Conservation (phyloP, 192 early-diverging fungal species). For the Dissophora ornata region DNA sequence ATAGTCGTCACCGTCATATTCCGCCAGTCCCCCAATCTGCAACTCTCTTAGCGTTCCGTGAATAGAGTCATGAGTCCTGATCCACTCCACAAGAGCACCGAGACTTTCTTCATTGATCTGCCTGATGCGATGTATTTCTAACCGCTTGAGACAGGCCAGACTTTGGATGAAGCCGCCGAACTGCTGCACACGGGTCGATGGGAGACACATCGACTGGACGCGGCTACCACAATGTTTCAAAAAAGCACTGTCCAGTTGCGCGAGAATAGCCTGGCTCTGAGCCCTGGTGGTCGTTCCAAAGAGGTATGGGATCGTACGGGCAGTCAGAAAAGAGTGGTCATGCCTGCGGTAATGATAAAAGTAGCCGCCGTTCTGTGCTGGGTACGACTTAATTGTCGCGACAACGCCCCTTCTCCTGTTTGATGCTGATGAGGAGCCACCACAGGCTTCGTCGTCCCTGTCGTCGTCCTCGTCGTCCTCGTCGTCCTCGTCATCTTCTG, state of each 20-base stretch:
- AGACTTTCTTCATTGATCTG: slow-evolving; percentile 3
- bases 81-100: slow-evolving; percentile 28
- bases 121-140: slow-evolving; percentile 31
- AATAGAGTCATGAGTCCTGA: slow-evolving; percentile 18
- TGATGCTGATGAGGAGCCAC: too few species aligned
- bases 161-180: slow-evolving; percentile 3
- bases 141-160: slow-evolving; percentile 18
- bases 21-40: slow-evolving; percentile 23
- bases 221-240: slow-evolving; percentile 20
- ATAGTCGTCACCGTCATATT: slow-evolving; percentile 8
- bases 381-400: neutral
- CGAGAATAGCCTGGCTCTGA: slow-evolving; percentile 17
- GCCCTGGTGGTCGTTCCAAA: slow-evolving; percentile 15
- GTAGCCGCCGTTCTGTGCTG: slow-evolving; percentile 7
- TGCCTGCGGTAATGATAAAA: slow-evolving; percentile 41
- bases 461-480: neutral
- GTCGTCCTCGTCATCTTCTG: slow-evolving; percentile 21
- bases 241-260: slow-evolving; percentile 26
- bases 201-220: slow-evolving; percentile 18
- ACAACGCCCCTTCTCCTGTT: too few species aligned
- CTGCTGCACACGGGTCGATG: neutral
- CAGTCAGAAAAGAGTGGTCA: slow-evolving; percentile 38
- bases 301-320: slow-evolving; percentile 8
- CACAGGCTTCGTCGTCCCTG: too few species aligned
- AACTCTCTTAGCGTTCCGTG: slow-evolving; percentile 44